Evolutionary conservation across 345 rosid species (phyloP), one percentile per base, ranked within the genome.

Genomic region (Balakata baccata): DNA sequence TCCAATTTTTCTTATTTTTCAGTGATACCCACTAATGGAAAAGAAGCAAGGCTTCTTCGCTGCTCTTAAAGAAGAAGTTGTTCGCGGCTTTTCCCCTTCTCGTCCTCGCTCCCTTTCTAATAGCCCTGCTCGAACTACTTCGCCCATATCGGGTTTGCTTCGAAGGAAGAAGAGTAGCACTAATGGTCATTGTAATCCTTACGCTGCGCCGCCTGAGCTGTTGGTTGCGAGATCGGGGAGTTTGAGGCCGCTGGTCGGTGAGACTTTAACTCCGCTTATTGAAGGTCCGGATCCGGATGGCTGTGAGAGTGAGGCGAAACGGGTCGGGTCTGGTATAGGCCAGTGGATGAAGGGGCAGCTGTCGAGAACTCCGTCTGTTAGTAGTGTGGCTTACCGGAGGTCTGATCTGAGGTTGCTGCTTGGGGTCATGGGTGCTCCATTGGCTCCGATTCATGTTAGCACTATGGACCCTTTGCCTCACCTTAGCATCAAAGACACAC

Each of bases 271-370:
- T 38, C 92, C 94, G 7, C 69, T 90, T 47, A 91, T 95, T 88
- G 98, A 92, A 71, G 99, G 99, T 46, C 98, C 99, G 29, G 94
- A 90, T 86, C 97, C 96, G 11, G 96, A 91, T 66, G 92, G 85
- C 47, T 85, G 81, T 11, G 88, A 70, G 51, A 84, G 86, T 60
- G 94, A 87, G n/a, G 77, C 84, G 0, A 85, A 81, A 66, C 78
- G 89, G 51, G 78, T 69, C 66, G 93, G 94, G 75, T 94, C 90
- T 71, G 86, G 89, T 54, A 18, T 91, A 58, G 85, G 87, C 6
- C 70, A 76, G 20, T 85, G 87, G 87, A 70, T 85, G 67, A 82
- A 70, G 57, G 84, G 84, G 12, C 87, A 82, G 75, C 64, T 85
- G 11, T 34, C 79, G n/a, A 80, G 82, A 49, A 61, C 82, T 18